Conservation (phyloP, 2,329 filamentous ascomycete genomes). For the Colletotrichum lindemuthianum region DNA sequence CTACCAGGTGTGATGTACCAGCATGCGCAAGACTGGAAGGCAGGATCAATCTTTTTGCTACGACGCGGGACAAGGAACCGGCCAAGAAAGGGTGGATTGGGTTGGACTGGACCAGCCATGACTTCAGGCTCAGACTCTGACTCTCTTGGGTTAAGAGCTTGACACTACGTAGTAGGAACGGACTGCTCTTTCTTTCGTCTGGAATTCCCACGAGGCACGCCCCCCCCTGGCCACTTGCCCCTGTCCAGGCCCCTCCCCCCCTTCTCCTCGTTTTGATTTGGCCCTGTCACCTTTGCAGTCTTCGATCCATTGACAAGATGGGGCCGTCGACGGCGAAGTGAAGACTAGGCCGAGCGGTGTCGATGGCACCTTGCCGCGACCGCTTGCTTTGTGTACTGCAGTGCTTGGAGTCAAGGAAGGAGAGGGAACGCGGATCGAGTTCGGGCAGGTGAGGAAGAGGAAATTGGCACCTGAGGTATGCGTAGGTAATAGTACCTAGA, state of each 20-base stretch:
- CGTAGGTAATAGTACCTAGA: too few relatives aligned
- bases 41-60: constrained; percentile 32
- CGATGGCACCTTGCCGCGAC: background rate
- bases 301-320: constrained; percentile 32
- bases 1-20: too few relatives aligned
- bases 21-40: background rate
- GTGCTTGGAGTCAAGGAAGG: too few relatives aligned
- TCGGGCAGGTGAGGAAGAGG: background rate
- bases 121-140: background rate
- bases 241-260: constrained; percentile 10
- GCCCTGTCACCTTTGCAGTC: constrained; percentile 9
- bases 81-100: background rate
- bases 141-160: constrained; percentile 8
- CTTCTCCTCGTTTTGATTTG: constrained; percentile 8
- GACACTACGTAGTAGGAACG: constrained; percentile 25
- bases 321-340: constrained; percentile 11
- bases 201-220: constrained; percentile 32
- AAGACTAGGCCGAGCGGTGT: constrained; percentile 18
- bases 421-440: too few relatives aligned
- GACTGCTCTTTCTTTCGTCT: constrained; percentile 35
- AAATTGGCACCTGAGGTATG: too few relatives aligned
- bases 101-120: too few relatives aligned
- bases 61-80: constrained; percentile 5
- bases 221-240: constrained; percentile 10
- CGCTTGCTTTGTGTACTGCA: too few relatives aligned